A percentile compares a stretch with the other conserved stretches of the same genome.
These are phyloP conservation scores for Plantago lanceolata DNA, from an alignment of 305 asterid species.

Conservation along the genomic window DNA sequence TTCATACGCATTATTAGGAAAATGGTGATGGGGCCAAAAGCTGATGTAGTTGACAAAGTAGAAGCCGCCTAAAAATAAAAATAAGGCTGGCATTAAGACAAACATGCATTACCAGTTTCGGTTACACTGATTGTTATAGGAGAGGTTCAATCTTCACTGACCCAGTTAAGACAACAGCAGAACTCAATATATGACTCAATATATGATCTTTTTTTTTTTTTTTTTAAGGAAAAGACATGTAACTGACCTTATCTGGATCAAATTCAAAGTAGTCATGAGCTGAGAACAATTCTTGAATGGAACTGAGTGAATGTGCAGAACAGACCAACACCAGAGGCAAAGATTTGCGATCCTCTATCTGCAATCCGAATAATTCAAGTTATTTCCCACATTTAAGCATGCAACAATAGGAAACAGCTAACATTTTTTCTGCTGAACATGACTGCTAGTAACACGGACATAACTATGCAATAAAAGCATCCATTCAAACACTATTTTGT, in stretches of 20 bases:
- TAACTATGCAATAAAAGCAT: neutral
- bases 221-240: neutral
- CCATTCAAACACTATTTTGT: neutral
- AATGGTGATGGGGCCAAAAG: no score
- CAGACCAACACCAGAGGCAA: conserved; percentile 71
- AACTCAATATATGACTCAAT: neutral
- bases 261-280: conserved; percentile 59
- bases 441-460: neutral
- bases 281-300: conserved; percentile 52
- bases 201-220: no score
- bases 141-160: neutral
- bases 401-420: neutral
- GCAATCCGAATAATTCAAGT: conserved; percentile 31
- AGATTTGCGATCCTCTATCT: conserved; percentile 52
- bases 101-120: no score
- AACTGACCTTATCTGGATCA: conserved; percentile 72
- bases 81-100: no score
- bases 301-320: conserved; percentile 45
- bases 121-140: no score
- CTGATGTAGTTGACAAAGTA: no score
- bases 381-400: neutral
- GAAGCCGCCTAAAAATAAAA: no score
- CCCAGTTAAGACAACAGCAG: neutral
- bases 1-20: no score
- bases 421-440: conserved; percentile 14